Evolutionary conservation across 495 filamentous ascomycete species (phyloP).

Genomic region (Aspergillus funiculosus): DNA sequence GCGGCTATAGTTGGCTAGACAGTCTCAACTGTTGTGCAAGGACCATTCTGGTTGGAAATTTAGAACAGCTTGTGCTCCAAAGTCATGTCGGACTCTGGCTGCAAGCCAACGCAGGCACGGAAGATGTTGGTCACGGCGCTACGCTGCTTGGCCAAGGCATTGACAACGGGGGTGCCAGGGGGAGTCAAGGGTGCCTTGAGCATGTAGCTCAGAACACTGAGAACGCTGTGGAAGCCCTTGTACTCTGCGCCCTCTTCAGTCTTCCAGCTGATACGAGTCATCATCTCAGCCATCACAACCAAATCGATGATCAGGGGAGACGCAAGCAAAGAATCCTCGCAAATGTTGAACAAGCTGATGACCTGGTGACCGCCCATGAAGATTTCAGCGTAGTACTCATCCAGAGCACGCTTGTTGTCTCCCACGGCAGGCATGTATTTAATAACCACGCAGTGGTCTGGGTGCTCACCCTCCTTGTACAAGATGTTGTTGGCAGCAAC

Average conservation of each 20-base stretch:
- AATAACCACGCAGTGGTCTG: constrained; percentile 86
- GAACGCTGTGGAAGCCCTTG: constrained; percentile 93
- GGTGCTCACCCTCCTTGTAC: constrained; percentile 82
- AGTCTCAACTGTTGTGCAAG: not conserved
- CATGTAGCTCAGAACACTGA: constrained; percentile 98
- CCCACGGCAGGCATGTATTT: constrained; percentile 99
- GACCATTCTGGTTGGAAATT: not conserved
- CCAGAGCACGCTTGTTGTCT: constrained; percentile 97
- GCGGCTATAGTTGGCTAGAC: constrained; percentile 33
- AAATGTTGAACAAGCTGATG: constrained; percentile 97
- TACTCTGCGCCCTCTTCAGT: constrained; percentile 61
- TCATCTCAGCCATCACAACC: constrained; percentile 87
- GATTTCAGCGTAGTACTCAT: constrained; percentile 99
- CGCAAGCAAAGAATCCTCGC: constrained; percentile 96
- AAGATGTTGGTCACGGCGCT: constrained; percentile 95
- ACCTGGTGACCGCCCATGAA: constrained; percentile 99
- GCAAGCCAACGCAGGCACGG: constrained; percentile 93
- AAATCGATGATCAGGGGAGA: constrained; percentile 97
- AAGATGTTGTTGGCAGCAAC: constrained; percentile 89
- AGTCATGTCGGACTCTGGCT: constrained; percentile 99
- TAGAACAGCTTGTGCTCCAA: constrained; percentile 97
- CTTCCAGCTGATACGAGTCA: constrained; percentile 96
- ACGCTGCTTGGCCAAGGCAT: constrained; percentile 94
- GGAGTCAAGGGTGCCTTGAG: constrained; percentile 97
- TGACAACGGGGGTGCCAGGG: constrained; percentile 92